Percentiles rank a stretch among this genome's conserved stretches.
Evolutionary conservation across 2,329 filamentous ascomycete species (phyloP).

Genomic region (Botrytis medusae): DNA sequence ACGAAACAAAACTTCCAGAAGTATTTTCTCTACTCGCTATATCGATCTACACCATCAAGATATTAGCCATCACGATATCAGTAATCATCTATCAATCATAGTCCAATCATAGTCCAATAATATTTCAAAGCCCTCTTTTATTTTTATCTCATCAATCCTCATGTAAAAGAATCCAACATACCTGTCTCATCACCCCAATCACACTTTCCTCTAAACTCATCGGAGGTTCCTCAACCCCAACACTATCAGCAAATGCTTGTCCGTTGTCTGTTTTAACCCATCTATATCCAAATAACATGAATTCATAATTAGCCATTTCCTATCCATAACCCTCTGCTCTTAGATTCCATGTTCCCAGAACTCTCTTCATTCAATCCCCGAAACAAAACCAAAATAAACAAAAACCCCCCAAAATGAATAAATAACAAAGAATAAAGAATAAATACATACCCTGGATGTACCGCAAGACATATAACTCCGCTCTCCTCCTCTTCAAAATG

Average conservation of each 20-base stretch:
- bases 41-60: constrained; percentile 37
- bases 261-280: constrained; percentile 48
- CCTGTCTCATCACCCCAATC: constrained; percentile 33
- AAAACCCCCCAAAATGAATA: not conserved
- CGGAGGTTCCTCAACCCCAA: constrained; percentile 41
- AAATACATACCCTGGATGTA: constrained; percentile 36
- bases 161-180: constrained; percentile 14
- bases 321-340: not conserved
- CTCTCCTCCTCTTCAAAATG: constrained; percentile 41
- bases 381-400: too few species aligned
- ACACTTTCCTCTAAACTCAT: constrained; percentile 42
- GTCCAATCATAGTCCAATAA: not conserved
- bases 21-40: constrained; percentile 40
- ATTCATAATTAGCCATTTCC: not conserved
- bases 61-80: not conserved
- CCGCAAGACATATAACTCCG: constrained; percentile 37
- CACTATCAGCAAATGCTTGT: constrained; percentile 39
- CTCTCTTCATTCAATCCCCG: too few species aligned
- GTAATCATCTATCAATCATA: not conserved
- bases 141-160: not conserved
- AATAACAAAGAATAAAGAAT: not conserved
- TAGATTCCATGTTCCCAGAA: not conserved
- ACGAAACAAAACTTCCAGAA: constrained; percentile 33
- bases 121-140: too few species aligned
- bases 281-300: constrained; percentile 18